Evolutionary conservation across 495 filamentous ascomycete genomes (phyloP).

Genomic region (Hypoxylon subgilvum): DNA sequence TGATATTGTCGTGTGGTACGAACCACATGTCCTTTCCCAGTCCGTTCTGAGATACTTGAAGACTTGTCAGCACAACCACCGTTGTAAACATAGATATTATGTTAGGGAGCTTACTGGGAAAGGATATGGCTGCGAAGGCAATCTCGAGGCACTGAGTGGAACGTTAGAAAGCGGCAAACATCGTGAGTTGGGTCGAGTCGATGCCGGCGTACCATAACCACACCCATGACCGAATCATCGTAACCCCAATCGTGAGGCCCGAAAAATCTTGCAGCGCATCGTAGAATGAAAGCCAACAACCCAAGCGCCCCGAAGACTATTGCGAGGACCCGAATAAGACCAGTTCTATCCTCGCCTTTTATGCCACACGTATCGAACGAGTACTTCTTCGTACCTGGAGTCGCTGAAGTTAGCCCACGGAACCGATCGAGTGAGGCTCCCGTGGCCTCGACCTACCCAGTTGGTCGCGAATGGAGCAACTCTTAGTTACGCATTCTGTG

Average conservation of each 20-base stretch:
- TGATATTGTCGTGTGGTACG: conserved; percentile 37
- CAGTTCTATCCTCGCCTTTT: conserved; percentile 21
- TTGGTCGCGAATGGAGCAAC: conserved; percentile 42
- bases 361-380: conserved; percentile 26
- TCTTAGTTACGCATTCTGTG: conserved; percentile 36
- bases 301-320: conserved; percentile 25
- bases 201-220: conserved; percentile 25
- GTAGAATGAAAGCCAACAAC: conserved; percentile 28
- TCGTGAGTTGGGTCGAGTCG: background rate
- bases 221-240: conserved; percentile 32
- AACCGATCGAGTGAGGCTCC: background rate
- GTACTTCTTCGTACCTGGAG: conserved; percentile 34
- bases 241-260: conserved; percentile 29
- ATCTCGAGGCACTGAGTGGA: conserved; percentile 13
- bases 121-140: conserved; percentile 7
- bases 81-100: background rate
- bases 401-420: conserved; percentile 2
- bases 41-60: conserved; percentile 18
- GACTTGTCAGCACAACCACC: background rate
- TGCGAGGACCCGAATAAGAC: conserved; percentile 17
- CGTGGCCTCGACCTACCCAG: conserved; percentile 29
- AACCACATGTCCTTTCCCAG: conserved; percentile 41
- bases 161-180: conserved; percentile 6
- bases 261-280: conserved; percentile 24
- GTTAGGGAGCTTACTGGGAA: conserved; percentile 18